Evolutionary conservation across 2,329 filamentous ascomycete species (phyloP), one percentile per base, ranked within the genome.

Genomic region (Cladobotryum mycophilum): DNA sequence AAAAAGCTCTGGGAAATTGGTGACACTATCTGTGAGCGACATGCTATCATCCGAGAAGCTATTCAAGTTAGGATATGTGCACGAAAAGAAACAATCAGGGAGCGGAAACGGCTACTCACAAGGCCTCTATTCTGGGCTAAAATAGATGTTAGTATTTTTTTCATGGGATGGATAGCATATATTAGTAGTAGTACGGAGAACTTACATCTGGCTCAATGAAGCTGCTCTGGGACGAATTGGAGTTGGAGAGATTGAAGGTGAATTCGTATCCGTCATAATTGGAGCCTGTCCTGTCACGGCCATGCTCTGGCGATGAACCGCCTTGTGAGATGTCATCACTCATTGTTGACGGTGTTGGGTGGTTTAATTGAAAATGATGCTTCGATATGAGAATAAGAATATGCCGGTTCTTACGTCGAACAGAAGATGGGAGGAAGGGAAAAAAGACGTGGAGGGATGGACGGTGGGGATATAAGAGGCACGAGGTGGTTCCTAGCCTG

Each of bases 21-120:
- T 61, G n/a, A 73, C 65, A 53, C 70, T 72, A 34, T 73, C 70
- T 9, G 69, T 65, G 40, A 73, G 55, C 13, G 71, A 72, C 38
- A 66, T 61, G 12, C 15, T 20, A 20, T 41, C 38, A 12, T n/a
- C 9, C 17, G 38, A 12, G 5, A 41, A 13, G 38, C 38, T 41
- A 14, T 20, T 41, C 38, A 41, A 13, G 25, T 30, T 30, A 30
- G 25, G 8, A 30, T 30, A 30, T 30, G 4, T 30, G 25, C 25
- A 20, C 25, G 6, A 30, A 30, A 30, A 2, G 25, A 8, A 30
- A 8, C 25, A 7, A 30, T 8, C 25, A 30, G 25, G 25, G 9
- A 30, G 25, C 25, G 9, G 25, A 11, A 30, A 30, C 25, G 25
- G 25, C 25, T 30, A 30, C 25, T 30, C 25, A 30, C 25, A 30